Percentiles rank a stretch among this genome's conserved stretches.
Conservation (phyloP, 352 stramenopile species). For the Labyrinthula sp. region DNA sequence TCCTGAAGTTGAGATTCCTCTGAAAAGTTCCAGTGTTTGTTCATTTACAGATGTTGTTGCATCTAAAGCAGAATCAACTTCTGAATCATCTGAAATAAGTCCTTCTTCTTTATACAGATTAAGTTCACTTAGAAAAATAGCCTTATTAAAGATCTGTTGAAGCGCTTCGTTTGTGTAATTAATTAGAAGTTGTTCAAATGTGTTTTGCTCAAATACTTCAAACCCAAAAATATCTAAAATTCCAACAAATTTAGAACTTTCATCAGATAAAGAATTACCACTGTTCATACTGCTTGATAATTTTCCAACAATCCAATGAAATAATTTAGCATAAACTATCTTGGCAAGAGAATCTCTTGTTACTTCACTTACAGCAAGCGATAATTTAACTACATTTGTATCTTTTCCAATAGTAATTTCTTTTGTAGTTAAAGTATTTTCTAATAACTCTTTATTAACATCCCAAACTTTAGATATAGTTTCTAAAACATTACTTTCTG, state of each 20-base stretch:
- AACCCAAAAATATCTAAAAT: conserved; percentile 92
- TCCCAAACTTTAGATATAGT: neutral
- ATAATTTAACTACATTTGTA: conserved; percentile 53
- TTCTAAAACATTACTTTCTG: neutral
- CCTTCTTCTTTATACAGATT: conserved; percentile 52
- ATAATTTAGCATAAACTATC: conserved; percentile 79
- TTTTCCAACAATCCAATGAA: conserved; percentile 75
- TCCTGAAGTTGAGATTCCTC: no score
- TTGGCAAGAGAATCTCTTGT: conserved; percentile 71
- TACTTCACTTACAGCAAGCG: conserved; percentile 40
- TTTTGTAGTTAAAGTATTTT: conserved; percentile 7
- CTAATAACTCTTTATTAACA: neutral
- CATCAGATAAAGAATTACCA: conserved; percentile 2
- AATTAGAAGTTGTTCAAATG: conserved; percentile 63
- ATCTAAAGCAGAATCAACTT: no score
- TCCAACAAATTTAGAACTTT: conserved; percentile 54
- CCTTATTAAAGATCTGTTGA: conserved; percentile 62
- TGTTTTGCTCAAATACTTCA: conserved; percentile 77
- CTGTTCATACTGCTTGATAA: conserved; percentile 50
- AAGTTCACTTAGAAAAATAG: conserved; percentile 59
- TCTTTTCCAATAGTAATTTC: conserved; percentile 1
- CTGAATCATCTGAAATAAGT: conserved; percentile 1
- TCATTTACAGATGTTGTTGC: no score
- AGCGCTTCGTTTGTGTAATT: conserved; percentile 66
- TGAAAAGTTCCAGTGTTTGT: no score